phyloP scores from a whole-genome alignment of 2,329 filamentous ascomycete species.

The Camillea tinctor region DNA sequence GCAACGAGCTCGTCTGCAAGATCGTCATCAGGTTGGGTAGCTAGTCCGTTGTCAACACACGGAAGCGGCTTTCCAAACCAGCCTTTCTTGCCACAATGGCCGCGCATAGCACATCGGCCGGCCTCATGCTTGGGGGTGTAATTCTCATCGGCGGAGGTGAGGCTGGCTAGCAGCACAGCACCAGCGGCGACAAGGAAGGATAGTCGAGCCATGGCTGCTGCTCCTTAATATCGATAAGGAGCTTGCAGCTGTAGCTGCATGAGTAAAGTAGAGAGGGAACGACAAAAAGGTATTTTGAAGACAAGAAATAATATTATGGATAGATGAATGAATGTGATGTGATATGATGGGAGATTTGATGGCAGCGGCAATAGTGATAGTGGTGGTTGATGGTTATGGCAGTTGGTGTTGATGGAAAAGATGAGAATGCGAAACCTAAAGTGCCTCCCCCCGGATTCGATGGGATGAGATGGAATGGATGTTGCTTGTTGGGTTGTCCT shows the following conservation, averaged over 20 bases:
- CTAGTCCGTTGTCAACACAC: constrained; percentile 86
- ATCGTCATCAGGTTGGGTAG: constrained; percentile 68
- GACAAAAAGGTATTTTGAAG: background rate
- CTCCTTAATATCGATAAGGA: constrained; percentile 21
- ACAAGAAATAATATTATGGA: too few species aligned
- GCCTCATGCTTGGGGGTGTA: constrained; percentile 71
- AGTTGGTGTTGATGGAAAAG: background rate
- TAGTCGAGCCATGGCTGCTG: constrained; percentile 38
- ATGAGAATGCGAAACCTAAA: background rate
- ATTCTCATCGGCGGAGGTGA: constrained; percentile 29
- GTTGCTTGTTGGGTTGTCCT: constrained; percentile 17
- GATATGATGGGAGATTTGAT: background rate
- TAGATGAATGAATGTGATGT: too few species aligned
- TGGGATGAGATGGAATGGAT: background rate
- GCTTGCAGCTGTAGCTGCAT: constrained; percentile 22
- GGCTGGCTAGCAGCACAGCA: constrained; percentile 34
- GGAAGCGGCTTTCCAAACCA: constrained; percentile 89
- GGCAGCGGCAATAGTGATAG: constrained; percentile 3
- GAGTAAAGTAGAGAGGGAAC: background rate
- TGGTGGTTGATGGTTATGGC: background rate
- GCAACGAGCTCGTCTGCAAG: constrained; percentile 76
- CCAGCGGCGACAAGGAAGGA: constrained; percentile 33
- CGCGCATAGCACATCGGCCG: constrained; percentile 85
- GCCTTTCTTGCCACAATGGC: constrained; percentile 86
- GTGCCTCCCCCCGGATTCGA: background rate